A percentile compares a stretch with the other conserved stretches of the same genome.
Conservation (phyloP, 2,329 filamentous ascomycete genomes). For the Akanthomyces uredinophilus region DNA sequence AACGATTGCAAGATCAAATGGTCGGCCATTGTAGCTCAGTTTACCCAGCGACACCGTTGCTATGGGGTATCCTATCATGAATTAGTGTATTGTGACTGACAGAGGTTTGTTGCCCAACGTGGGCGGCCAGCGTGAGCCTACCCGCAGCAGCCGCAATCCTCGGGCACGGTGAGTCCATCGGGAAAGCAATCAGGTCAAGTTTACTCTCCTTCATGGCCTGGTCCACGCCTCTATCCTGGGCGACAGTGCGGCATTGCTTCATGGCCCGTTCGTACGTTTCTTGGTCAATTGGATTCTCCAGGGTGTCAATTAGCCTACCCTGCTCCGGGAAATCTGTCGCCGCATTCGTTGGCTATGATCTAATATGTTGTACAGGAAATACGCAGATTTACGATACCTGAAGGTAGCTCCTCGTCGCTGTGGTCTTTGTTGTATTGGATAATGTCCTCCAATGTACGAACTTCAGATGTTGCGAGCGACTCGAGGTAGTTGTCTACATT, state of each 20-base stretch:
- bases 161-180: too few species aligned
- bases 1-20: conserved; percentile 15
- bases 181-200: conserved; percentile 13
- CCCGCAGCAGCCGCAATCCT: conserved; percentile 10
- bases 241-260: too few species aligned
- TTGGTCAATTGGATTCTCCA: too few species aligned
- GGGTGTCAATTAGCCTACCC: too few species aligned
- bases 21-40: conserved; percentile 15
- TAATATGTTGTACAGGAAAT: too few species aligned
- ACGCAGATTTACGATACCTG: neutral
- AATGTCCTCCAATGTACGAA: conserved; percentile 11
- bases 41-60: conserved; percentile 15
- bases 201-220: conserved; percentile 15
- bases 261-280: too few species aligned
- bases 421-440: conserved; percentile 18
- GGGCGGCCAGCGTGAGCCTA: neutral
- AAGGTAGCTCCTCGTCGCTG: conserved; percentile 12
- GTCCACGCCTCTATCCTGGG: conserved; percentile 11
- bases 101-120: too few species aligned
- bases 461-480: conserved; percentile 5
- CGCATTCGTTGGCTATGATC: too few species aligned
- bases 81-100: neutral
- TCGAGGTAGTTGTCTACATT: too few species aligned
- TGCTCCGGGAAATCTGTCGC: too few species aligned
- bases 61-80: conserved; percentile 15